phyloP scores from a whole-genome alignment of 176 grass and related monocot species.

The bread wheat (Triticum aestivum) region DNA sequence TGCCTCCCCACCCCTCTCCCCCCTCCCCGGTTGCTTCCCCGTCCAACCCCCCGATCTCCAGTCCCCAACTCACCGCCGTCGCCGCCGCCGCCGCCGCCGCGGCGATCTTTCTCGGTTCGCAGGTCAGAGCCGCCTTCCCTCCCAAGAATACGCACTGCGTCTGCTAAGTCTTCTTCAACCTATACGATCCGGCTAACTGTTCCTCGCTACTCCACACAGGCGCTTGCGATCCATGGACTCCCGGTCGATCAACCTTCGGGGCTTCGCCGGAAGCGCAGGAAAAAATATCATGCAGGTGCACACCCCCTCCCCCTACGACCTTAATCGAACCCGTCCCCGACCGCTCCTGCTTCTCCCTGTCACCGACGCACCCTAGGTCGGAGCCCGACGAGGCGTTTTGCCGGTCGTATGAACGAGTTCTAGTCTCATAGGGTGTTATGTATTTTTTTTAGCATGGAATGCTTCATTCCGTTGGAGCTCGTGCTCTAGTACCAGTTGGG shows the following conservation, averaged over 20 bases:
- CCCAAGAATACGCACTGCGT: not conserved
- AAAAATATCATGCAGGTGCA: slow-evolving; percentile 90
- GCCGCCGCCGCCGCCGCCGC: not conserved
- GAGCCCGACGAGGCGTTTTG: not conserved
- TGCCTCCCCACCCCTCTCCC: not conserved
- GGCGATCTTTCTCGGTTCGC: not conserved
- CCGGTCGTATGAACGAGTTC: not conserved
- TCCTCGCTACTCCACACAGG: not conserved
- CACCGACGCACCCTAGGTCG: not conserved
- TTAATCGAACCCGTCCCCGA: not conserved
- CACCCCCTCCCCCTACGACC: not conserved
- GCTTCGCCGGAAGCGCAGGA: slow-evolving; percentile 79
- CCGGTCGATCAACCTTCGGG: slow-evolving; percentile 70
- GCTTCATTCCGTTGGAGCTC: not conserved
- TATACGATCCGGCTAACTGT: slow-evolving; percentile 1
- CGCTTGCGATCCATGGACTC: slow-evolving; percentile 63
- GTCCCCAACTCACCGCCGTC: not conserved
- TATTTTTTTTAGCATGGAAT: not conserved
- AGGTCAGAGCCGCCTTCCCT: not conserved
- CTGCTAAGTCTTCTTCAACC: not conserved
- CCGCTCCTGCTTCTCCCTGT: not conserved
- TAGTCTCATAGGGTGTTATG: not conserved
- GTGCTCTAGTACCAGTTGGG: not conserved
- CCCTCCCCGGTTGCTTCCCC: slow-evolving; percentile 4
- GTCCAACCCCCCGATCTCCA: slow-evolving; percentile 30